phyloP scores from a whole-genome alignment of 2,329 filamentous ascomycete species.

The Ceratocystis colombiana region DNA sequence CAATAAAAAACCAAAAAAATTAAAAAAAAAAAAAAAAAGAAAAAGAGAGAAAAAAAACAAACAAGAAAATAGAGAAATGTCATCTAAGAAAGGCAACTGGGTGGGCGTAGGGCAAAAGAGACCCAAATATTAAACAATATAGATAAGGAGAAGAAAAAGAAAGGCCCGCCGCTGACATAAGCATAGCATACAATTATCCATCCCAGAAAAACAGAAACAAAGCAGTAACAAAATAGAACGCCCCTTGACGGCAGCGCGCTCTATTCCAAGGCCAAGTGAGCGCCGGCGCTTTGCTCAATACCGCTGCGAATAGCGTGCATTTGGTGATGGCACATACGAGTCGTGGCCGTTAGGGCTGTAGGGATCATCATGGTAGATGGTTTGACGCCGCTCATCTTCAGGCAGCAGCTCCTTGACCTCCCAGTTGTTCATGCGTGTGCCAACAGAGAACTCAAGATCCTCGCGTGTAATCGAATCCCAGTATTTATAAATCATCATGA shows the following conservation, averaged over 20 bases:
- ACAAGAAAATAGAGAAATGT: not conserved
- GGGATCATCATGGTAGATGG: slow-evolving; percentile 60
- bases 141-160: not conserved
- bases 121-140: slow-evolving; percentile 2
- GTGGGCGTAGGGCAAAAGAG: not conserved
- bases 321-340: slow-evolving; percentile 12
- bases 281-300: slow-evolving; percentile 12
- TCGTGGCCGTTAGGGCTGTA: slow-evolving; percentile 41
- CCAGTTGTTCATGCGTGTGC: slow-evolving; percentile 93
- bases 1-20: not conserved
- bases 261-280: not conserved
- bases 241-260: too few species aligned
- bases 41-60: not conserved
- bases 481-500: slow-evolving; percentile 99
- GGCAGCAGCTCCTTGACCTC: slow-evolving; percentile 86
- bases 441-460: slow-evolving; percentile 95
- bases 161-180: slow-evolving; percentile 10
- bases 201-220: slow-evolving; percentile 6
- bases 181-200: slow-evolving; percentile 14
- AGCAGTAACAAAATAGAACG: not conserved
- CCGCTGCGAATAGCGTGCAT: slow-evolving; percentile 22
- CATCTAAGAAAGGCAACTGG: not conserved
- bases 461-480: slow-evolving; percentile 99
- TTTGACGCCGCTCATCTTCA: slow-evolving; percentile 67
- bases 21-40: not conserved